Conservation (phyloP, 2,329 filamentous ascomycete genomes). For the Fusarium chaquense region DNA sequence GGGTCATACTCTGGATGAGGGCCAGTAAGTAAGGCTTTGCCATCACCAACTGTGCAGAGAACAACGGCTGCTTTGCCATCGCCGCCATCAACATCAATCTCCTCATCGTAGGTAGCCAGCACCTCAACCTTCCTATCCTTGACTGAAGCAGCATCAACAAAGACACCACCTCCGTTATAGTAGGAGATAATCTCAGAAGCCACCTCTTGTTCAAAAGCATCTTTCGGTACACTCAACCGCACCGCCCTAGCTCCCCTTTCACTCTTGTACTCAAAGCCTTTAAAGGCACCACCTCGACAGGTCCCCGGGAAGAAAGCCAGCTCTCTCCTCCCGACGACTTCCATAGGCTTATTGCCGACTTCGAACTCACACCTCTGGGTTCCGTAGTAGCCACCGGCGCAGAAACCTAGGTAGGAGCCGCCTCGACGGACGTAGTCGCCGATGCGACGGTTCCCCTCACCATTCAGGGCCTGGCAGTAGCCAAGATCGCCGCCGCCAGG, state of each 20-base stretch:
- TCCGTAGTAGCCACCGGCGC: constrained; percentile 94
- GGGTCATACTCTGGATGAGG: constrained; percentile 85
- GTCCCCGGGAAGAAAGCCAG: constrained; percentile 88
- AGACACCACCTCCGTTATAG: constrained; percentile 95
- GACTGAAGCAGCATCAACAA: constrained; percentile 79
- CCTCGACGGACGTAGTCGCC: constrained; percentile 86
- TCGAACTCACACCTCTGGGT: constrained; percentile 88
- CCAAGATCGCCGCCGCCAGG: constrained; percentile 94
- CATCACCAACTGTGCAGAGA: constrained; percentile 84
- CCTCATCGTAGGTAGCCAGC: constrained; percentile 81
- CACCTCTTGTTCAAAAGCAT: constrained; percentile 66
- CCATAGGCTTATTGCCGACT: constrained; percentile 79
- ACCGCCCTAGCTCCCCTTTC: constrained; percentile 85
- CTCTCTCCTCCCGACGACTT: constrained; percentile 88
- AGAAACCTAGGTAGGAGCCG: constrained; percentile 89
- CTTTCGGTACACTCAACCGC: constrained; percentile 72
- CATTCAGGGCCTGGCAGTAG: constrained; percentile 90
- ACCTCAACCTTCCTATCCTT: constrained; percentile 78
- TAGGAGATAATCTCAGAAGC: constrained; percentile 79
- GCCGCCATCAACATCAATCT: constrained; percentile 81
- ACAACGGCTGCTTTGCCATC: constrained; percentile 81
- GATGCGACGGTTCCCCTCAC: constrained; percentile 86
- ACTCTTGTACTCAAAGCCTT: constrained; percentile 89
- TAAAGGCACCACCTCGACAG: constrained; percentile 87
- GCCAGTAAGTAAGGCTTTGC: constrained; percentile 82